Percentiles rank a stretch among this genome's conserved stretches.
phyloP scores from a whole-genome alignment of 768 basidiomycete genomes.

The Boletellus emodensis region DNA sequence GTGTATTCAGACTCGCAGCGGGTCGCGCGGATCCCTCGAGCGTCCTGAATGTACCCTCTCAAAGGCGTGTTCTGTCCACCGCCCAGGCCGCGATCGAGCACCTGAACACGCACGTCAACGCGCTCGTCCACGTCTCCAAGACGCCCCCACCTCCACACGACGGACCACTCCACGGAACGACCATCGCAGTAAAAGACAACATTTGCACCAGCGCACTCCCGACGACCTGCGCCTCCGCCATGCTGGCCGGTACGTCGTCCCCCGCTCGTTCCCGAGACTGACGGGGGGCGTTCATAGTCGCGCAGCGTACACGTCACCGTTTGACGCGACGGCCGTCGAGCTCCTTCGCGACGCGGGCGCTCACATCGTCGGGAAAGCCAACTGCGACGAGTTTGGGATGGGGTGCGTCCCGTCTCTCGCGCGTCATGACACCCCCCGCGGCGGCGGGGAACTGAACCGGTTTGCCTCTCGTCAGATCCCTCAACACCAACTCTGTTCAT shows the following conservation, averaged over 20 bases:
- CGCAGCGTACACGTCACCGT: constrained; percentile 72
- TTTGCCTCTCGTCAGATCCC: constrained; percentile 46
- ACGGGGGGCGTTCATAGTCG: background rate
- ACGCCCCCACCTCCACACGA: background rate
- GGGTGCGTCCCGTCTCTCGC: constrained; percentile 50
- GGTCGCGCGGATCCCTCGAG: background rate
- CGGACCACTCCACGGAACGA: constrained; percentile 37
- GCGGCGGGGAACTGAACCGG: background rate
- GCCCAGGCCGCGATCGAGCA: background rate
- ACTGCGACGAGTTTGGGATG: constrained; percentile 99
- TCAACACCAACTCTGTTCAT: constrained; percentile 69
- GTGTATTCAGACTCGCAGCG: background rate
- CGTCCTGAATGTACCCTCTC: background rate
- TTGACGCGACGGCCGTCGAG: constrained; percentile 80
- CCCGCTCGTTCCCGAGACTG: background rate
- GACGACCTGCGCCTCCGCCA: constrained; percentile 75
- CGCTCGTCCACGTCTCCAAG: constrained; percentile 41
- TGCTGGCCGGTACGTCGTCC: constrained; percentile 54
- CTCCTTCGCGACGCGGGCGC: constrained; percentile 60
- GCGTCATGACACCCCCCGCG: no score
- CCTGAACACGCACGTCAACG: constrained; percentile 47
- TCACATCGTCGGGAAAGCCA: constrained; percentile 80
- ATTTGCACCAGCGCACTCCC: constrained; percentile 66
- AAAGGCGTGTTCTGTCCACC: constrained; percentile 9
- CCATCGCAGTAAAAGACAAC: constrained; percentile 82